Evolutionary conservation across 805 yeast species (phyloP).

Genomic region (Teunomyces funiuensis): DNA sequence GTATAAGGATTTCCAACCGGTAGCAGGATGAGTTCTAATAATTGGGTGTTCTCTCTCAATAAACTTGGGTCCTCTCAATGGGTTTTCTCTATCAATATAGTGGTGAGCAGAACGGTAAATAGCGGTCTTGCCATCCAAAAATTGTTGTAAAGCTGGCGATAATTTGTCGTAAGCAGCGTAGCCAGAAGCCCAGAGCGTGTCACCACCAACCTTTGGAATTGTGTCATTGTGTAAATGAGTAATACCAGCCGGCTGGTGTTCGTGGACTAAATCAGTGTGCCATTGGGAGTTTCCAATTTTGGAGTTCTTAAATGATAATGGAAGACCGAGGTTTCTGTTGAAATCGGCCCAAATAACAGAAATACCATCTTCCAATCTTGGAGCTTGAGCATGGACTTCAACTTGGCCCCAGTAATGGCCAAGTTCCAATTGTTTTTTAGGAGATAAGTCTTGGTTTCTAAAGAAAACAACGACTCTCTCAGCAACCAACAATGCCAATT

Average conservation of each 20-base stretch:
- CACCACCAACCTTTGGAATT: constrained; percentile 49
- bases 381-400: constrained; percentile 23
- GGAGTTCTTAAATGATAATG: constrained; percentile 28
- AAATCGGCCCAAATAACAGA: constrained; percentile 34
- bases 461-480: constrained; percentile 32
- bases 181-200: constrained; percentile 58
- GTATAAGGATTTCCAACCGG: constrained; percentile 33
- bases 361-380: constrained; percentile 23
- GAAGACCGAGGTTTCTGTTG: constrained; percentile 26
- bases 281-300: constrained; percentile 27
- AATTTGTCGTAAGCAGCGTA: constrained; percentile 58
- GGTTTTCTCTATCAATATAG: constrained; percentile 35
- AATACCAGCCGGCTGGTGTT: constrained; percentile 36
- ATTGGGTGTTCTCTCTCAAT: constrained; percentile 32
- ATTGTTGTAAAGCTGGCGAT: constrained; percentile 49
- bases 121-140: constrained; percentile 54
- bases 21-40: constrained; percentile 33
- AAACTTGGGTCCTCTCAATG: constrained; percentile 29
- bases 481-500: constrained; percentile 30
- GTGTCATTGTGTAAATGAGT: constrained; percentile 39
- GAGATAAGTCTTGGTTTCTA: constrained; percentile 31
- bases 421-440: constrained; percentile 29
- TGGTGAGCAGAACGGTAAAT: constrained; percentile 41
- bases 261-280: constrained; percentile 41
- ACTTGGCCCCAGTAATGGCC: constrained; percentile 33